A percentile compares a stretch with the other conserved stretches of the same genome.
Conservation (phyloP, 257 asterid genomes). For the Fraxinus cuspidata region DNA sequence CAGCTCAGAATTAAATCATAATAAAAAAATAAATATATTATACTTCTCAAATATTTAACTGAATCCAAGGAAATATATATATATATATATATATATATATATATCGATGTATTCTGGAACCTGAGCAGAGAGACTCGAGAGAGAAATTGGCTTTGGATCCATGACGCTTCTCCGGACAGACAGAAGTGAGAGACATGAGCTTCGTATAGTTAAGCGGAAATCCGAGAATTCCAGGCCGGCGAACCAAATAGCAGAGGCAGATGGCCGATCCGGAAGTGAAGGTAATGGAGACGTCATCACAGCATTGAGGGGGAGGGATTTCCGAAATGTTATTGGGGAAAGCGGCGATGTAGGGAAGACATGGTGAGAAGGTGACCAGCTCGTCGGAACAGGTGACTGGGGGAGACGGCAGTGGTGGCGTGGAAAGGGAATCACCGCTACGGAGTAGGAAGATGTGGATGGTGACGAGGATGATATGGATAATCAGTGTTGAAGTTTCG, state of each 20-base stretch:
- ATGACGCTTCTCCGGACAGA: conserved; percentile 41
- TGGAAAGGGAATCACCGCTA: conserved; percentile 23
- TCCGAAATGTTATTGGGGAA: conserved; percentile 65
- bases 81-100: not conserved
- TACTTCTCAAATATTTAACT: not conserved
- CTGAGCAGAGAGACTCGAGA: conserved; percentile 61
- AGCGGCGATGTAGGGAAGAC: conserved; percentile 62
- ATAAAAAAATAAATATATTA: not conserved
- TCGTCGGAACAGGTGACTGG: conserved; percentile 57
- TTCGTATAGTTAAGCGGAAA: conserved; percentile 60
- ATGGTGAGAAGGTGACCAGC: conserved; percentile 63
- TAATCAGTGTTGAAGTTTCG: conserved; percentile 14
- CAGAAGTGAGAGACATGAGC: conserved; percentile 55
- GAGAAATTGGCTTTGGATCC: conserved; percentile 32
- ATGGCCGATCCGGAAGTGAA: conserved; percentile 43
- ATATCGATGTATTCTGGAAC: conserved; percentile 28
- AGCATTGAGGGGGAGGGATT: conserved; percentile 65
- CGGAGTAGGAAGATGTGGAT: conserved; percentile 28
- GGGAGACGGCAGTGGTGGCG: conserved; percentile 31
- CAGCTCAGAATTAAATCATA: not conserved
- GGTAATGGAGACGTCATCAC: conserved; percentile 49
- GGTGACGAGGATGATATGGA: conserved; percentile 31
- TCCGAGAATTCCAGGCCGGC: conserved; percentile 59
- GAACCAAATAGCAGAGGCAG: conserved; percentile 70
- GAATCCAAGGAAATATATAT: not conserved